Percentiles rank a stretch among this genome's conserved stretches.
phyloP scores from a whole-genome alignment of 1,139 yeast genomes.

The Geotrichum macrosporum region DNA sequence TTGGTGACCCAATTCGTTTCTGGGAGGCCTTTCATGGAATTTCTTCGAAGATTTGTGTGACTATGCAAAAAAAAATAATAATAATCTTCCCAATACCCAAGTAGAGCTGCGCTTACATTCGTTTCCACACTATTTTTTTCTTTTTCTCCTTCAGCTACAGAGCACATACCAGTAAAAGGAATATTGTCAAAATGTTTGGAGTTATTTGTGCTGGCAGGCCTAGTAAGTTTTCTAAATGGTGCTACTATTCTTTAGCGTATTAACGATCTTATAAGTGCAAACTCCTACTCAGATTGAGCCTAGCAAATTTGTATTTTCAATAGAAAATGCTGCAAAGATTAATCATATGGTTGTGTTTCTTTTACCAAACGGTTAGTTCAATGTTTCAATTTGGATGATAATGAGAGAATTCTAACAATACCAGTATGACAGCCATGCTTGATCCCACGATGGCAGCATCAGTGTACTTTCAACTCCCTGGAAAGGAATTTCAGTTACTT shows the following conservation, averaged over 20 bases:
- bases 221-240: constrained; percentile 24
- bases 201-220: constrained; percentile 46
- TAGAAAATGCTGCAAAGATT: constrained; percentile 58
- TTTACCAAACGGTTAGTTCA: constrained; percentile 57
- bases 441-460: constrained; percentile 75
- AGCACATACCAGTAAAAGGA: not conserved
- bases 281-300: constrained; percentile 50
- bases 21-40: not conserved
- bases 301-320: constrained; percentile 56
- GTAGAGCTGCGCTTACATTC: not conserved
- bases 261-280: constrained; percentile 38
- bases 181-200: constrained; percentile 40
- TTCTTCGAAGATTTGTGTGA: not conserved
- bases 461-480: constrained; percentile 82
- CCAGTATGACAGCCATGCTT: constrained; percentile 31
- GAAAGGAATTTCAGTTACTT: constrained; percentile 66
- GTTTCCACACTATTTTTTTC: not conserved
- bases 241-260: constrained; percentile 18
- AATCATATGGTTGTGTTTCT: constrained; percentile 74
- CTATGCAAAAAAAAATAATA: too few relatives aligned
- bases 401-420: constrained; percentile 1
- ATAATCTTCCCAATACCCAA: not conserved
- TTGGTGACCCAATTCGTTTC: not conserved
- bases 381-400: not conserved
- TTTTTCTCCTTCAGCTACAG: not conserved